Conservation (phyloP, 805 yeast species). For the Clavispora phyllophila region DNA sequence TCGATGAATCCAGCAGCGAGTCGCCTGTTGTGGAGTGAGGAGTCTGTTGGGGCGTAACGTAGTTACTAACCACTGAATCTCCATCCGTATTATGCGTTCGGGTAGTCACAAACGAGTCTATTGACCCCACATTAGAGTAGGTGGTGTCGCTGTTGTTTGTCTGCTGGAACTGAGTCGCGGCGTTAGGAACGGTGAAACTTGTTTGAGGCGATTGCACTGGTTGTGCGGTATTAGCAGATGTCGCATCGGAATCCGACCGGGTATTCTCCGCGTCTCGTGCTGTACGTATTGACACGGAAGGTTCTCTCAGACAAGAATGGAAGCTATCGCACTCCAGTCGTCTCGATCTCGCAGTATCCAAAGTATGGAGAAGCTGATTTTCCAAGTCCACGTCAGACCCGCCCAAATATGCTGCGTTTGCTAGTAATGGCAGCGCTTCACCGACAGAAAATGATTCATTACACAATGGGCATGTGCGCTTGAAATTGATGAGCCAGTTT, state of each 20-base stretch:
- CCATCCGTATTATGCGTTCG: neutral
- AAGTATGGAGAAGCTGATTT: neutral
- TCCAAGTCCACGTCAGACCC: constrained; percentile 9
- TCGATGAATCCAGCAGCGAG: neutral
- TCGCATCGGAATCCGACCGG: too few relatives aligned
- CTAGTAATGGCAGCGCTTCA: constrained; percentile 4
- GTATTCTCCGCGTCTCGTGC: neutral
- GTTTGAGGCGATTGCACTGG: neutral
- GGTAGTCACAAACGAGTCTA: neutral
- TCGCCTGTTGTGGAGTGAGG: neutral
- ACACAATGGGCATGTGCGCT: constrained; percentile 57
- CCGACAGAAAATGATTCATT: constrained; percentile 20
- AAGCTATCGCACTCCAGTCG: constrained; percentile 6
- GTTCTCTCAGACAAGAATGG: neutral
- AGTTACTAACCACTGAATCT: neutral
- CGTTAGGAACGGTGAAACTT: neutral
- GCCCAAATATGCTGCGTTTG: neutral
- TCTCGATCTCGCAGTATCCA: neutral
- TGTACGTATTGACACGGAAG: neutral
- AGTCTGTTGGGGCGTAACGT: neutral
- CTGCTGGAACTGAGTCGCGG: too few relatives aligned
- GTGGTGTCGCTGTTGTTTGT: neutral
- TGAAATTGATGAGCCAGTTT: constrained; percentile 54
- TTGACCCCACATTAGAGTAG: neutral
- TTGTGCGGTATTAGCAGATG: neutral